phyloP scores from a whole-genome alignment of 345 rosid genomes.

The Rhodamnia argentea region DNA sequence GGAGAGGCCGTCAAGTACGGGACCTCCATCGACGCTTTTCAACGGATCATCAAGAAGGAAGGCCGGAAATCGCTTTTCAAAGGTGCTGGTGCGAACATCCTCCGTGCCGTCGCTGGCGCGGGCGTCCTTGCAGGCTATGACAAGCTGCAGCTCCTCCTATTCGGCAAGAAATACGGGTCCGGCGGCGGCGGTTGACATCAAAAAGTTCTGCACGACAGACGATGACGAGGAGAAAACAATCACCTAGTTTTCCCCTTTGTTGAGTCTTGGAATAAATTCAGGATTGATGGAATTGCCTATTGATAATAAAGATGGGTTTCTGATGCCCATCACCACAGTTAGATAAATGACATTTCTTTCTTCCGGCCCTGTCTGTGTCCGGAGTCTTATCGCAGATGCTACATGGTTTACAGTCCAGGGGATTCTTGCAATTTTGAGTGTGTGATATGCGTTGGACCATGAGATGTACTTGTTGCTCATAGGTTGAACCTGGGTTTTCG shows the following conservation, averaged over 20 bases:
- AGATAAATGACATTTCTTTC: no score
- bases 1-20: conserved; percentile 90
- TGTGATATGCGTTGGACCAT: no score
- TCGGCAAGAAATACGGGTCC: conserved; percentile 78
- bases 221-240: not conserved
- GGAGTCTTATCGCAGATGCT: no score
- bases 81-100: conserved; percentile 89
- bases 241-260: not conserved
- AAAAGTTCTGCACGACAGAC: not conserved
- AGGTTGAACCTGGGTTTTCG: no score
- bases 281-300: not conserved
- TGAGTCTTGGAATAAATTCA: not conserved
- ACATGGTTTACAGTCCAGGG: no score
- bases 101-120: conserved; percentile 92
- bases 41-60: conserved; percentile 64
- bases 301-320: not conserved
- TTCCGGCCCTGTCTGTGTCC: no score
- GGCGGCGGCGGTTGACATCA: conserved; percentile 28
- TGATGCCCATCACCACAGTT: no score
- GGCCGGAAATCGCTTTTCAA: conserved; percentile 75
- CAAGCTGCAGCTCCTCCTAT: conserved; percentile 69
- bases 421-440: no score
- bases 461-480: no score
- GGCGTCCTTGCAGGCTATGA: conserved; percentile 88
- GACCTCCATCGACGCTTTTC: conserved; percentile 62